Base-by-base conservation (phyloP, 2,329 filamentous ascomycete species). In the Diplocarpon rosae region DNA sequence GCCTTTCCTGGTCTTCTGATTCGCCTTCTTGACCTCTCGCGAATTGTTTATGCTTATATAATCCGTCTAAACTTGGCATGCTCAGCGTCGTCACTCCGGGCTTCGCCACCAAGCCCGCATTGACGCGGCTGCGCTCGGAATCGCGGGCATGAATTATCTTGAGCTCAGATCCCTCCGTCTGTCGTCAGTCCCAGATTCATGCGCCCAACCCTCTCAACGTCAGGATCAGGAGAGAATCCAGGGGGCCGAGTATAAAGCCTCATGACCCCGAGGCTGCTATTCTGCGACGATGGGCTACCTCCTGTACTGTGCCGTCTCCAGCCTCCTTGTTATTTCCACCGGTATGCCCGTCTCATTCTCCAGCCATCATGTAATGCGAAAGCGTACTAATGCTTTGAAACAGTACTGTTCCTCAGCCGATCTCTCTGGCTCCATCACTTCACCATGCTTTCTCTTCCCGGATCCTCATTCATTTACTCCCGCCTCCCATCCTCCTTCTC, bases 351-450 rank as follows among this genome's bases (percentile, higher is more conserved):
- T 24, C 20, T 44, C 42, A 31, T 13, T 13, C 17, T 29, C 35
- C 15, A 12, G n/a, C 24, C 17, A 33, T 13, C 24, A 13, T 14
- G 4, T 9, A 9, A 39, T 29, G 15, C 15, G n/a, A 15, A 7
- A 16, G n/a, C 15, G 32, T 31, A 50, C 42, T 43, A 45, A 52
- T 47, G 37, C 38, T 39, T 43, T n/a, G n/a, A 14, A 37, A 41
- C 54, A 85, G 76, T 71, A 47, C 79, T 92, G 58, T 95, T 88
- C 72, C 68, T 92, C 54, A 90, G 85, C 46, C 86, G 90, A 55
- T 65, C 72, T 45, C 72, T 72, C 66, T 96, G 92, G 92, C 67
- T 83, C 36, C 80, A 32, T 14, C 30, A 32, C 30, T 5, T 32
- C 30, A 32, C 30, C 54, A 65, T 94, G 37, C 79, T 82, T 45